Evolutionary conservation across 2,329 filamentous ascomycete species (phyloP), one percentile per base, ranked within the genome.

Genomic region (Biscogniauxia marginata): DNA sequence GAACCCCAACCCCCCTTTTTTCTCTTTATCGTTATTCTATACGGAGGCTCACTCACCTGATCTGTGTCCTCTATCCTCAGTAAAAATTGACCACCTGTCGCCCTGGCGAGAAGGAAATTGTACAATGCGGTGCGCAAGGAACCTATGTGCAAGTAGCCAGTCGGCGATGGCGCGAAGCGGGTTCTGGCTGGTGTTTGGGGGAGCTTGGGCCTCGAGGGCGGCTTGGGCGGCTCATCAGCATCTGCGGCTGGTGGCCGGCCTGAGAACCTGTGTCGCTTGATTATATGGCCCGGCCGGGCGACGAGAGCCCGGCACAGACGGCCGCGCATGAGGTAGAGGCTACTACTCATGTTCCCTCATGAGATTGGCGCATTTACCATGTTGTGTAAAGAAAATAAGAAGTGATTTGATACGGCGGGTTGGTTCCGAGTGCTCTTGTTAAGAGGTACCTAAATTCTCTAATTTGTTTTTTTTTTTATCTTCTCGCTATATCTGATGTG

Each of bases 21-120:
- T 30, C 25, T 11, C 25, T n/a, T 58, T 23, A 53, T 49, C 9
- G 23, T 8, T 19, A 54, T 18, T 20, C 50, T 39, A 19, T 6
- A n/a, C 11, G 11, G 11, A 39, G 11, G 30, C 13, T 16, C 3
- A 53, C 80, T 63, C 74, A 92, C 90, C 81, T 91, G 90, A 74
- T 98, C 95, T 4, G 95, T 99, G 72, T 99, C 95, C 76, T 99
- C 95, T 61, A 99, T 86, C 8, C 95, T 86, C 50, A 99, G 77
- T 9, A 99, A 75, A 67, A 99, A 99, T 71, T 96, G 89, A 6
- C 95, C 95, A 4, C 89, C 87, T 0, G 95, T 96, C 2, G 88
- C 85, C 67, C 87, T 90, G 0, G 95, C 93, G n/a, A 96, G 81
- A 4, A 99, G 78, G 64, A 93, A 97, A 68, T 96, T 98, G 77